Evolutionary conservation across 73 alveolate species (phyloP).

Genomic region (Urostyla sp.): DNA sequence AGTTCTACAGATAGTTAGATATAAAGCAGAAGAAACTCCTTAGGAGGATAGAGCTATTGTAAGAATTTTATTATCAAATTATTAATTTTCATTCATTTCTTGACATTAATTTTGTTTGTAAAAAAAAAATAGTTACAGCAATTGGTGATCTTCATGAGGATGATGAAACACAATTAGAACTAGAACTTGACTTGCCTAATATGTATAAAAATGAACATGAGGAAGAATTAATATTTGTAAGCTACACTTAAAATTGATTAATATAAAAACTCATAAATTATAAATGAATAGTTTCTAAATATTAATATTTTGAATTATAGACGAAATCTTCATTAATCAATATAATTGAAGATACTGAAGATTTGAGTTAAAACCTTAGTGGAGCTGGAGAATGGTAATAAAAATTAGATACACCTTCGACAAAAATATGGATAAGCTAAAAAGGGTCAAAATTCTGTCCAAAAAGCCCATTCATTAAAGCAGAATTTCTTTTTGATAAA

Average conservation of each 20-base stretch:
- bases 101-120: too few species aligned
- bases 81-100: too few species aligned
- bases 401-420: not conserved
- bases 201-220: conserved; percentile 21
- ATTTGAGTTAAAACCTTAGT: too few species aligned
- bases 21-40: too few species aligned
- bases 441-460: conserved; percentile 14
- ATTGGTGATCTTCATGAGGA: too few species aligned
- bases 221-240: conserved; percentile 1
- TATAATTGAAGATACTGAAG: conserved; percentile 10
- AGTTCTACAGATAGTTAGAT: too few species aligned
- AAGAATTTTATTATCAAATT: too few species aligned
- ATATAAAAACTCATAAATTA: not conserved
- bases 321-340: conserved; percentile 2
- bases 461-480: conserved; percentile 7
- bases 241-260: not conserved
- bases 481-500: conserved; percentile 41
- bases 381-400: conserved; percentile 2
- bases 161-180: too few species aligned
- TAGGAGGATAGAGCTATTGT: too few species aligned
- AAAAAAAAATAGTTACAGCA: too few species aligned
- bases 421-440: conserved; percentile 32
- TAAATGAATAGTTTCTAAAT: not conserved
- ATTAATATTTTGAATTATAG: not conserved
- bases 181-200: conserved; percentile 23